A percentile compares a stretch with the other conserved stretches of the same genome.
Conservation (phyloP, 2,329 filamentous ascomycete genomes). For the Talaromyces islandicus region DNA sequence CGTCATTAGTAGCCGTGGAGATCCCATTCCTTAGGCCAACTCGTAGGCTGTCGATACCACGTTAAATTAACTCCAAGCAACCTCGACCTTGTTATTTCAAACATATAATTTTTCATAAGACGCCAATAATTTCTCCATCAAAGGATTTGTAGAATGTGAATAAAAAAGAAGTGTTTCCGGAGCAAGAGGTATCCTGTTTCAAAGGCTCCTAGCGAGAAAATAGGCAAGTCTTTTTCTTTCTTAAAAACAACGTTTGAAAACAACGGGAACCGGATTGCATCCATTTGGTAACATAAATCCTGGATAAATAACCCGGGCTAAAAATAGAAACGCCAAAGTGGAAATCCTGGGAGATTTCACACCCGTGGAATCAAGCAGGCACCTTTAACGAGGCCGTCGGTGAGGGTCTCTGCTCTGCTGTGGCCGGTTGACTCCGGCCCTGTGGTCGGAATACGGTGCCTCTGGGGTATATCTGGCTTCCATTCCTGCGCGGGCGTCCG, state of each 20-base stretch:
- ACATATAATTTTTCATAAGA: conserved; percentile 5
- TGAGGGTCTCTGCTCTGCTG: conserved; percentile 33
- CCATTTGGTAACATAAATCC: neutral
- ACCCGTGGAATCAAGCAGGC: neutral
- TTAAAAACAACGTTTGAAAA: neutral
- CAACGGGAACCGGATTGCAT: neutral
- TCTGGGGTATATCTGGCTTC: conserved; percentile 40
- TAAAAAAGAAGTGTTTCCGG: neutral
- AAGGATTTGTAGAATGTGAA: neutral
- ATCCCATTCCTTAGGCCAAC: neutral
- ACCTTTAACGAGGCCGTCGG: conserved; percentile 31
- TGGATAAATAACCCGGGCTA: neutral
- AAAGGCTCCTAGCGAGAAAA: neutral
- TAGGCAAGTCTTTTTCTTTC: neutral
- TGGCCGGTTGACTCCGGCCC: conserved; percentile 25
- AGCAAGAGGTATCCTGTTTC: neutral
- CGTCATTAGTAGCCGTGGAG: conserved; percentile 6
- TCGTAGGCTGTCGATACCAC: neutral
- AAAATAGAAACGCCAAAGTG: neutral
- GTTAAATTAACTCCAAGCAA: conserved; percentile 1
- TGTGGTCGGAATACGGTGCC: conserved; percentile 27
- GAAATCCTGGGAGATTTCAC: neutral
- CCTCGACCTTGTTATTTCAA: neutral
- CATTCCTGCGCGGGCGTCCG: conserved; percentile 38
- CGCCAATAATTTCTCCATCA: neutral